Percentiles rank a stretch among this genome's conserved stretches.
These are phyloP conservation scores for Tirmania nivea DNA, from an alignment of 495 filamentous ascomycete species.

Conservation along the genomic window DNA sequence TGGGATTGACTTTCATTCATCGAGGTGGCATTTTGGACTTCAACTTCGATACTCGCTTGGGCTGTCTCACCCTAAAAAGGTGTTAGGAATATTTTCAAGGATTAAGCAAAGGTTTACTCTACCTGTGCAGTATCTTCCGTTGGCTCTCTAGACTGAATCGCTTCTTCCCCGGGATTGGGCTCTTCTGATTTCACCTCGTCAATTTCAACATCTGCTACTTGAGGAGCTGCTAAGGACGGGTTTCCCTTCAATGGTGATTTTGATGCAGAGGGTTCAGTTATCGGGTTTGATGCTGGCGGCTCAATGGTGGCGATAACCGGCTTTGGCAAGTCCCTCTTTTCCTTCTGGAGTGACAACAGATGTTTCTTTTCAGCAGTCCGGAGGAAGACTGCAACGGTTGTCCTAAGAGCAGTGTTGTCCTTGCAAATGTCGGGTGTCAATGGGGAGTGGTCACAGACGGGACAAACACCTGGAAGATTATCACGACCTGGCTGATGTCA, in stretches of 20 bases:
- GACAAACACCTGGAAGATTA: slow-evolving; percentile 58
- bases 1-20: slow-evolving; percentile 13
- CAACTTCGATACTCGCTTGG: slow-evolving; percentile 5
- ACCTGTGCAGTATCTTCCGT: no score
- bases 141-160: no score
- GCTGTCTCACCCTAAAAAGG: slow-evolving; percentile 1
- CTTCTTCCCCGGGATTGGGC: neutral
- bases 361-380: slow-evolving; percentile 74
- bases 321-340: slow-evolving; percentile 21
- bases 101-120: no score
- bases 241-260: no score
- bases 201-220: slow-evolving; percentile 16
- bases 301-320: slow-evolving; percentile 4
- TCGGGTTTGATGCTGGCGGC: slow-evolving; percentile 1
- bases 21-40: slow-evolving; percentile 7
- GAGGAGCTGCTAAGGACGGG: slow-evolving; percentile 7
- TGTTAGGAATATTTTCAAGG: no score
- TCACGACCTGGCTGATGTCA: slow-evolving; percentile 38
- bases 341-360: slow-evolving; percentile 35
- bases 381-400: slow-evolving; percentile 73
- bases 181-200: slow-evolving; percentile 19
- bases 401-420: slow-evolving; percentile 66
- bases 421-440: slow-evolving; percentile 69
- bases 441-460: slow-evolving; percentile 79
- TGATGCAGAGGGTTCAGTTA: neutral